Evolutionary conservation across 2,329 filamentous ascomycete genomes (phyloP), one percentile per base, ranked within the genome.

Genomic region (Macrophomina tecta): DNA sequence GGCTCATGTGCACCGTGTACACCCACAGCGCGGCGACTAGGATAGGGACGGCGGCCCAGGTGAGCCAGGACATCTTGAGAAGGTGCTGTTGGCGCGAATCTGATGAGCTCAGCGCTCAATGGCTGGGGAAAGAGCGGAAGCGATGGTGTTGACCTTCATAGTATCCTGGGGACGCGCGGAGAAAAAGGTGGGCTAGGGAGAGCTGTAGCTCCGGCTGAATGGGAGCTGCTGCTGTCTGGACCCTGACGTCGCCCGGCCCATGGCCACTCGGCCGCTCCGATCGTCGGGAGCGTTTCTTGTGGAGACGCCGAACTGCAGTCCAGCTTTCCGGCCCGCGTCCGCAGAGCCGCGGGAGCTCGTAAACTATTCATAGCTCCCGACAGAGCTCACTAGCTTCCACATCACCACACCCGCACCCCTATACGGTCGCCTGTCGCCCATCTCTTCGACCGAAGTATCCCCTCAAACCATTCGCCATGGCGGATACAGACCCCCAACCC

Each of bases 1-100:
- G 69, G 69, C 75, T 79, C 68, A 83, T 75, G 68, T 80, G 80
- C 38, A 79, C 76, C 36, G 82, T 83, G 71, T 82, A 82, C 67
- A 83, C 73, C 82, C 82, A 84, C 65, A 83, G 72, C 55, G 74
- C 75, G 45, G 82, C 71, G 52, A 82, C 64, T 34, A 82, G 72
- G 45, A 81, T 67, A 60, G 82, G 82, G 63, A 83, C 73, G 36
- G 74, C 74, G 52, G 77, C 75, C 74, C 73, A 78, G 30, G 74
- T 69, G 36, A 79, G 66, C 77, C 77, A 80, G 67, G 80, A 76
- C 81, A 84, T 83, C 5, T 67, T 72, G 67, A 36, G 38, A 40
- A 18, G 11, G 18, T 7, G 49, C 46, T 52, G 61, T 18, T 32
- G 6, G 46, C n/a, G 36, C 46, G 34, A 38, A 30, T 8, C n/a